Evolutionary conservation across 495 filamentous ascomycete genomes (phyloP), one percentile per base, ranked within the genome.

Genomic region (Xylaria flabelliformis): DNA sequence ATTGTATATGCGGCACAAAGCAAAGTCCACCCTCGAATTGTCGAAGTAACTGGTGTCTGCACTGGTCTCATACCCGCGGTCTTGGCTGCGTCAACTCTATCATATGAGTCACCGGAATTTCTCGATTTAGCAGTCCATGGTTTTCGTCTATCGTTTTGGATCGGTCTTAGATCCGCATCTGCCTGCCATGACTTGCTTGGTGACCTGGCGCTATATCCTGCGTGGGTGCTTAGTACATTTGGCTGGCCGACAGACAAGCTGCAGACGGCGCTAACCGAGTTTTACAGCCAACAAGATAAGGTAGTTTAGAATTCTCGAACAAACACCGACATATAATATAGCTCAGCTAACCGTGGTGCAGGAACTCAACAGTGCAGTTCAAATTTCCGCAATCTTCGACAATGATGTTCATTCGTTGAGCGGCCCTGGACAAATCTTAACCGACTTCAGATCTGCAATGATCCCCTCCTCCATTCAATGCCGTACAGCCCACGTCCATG

Each of bases 401-500:
- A 26, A 58, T 29, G 48, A 55, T 19, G 50, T 68, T 26, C 50
- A 55, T 55, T 73, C 71, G 1, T 34, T 73, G 15, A 73, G 65
- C 48, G 65, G 65, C 17, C 63, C 63, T 50, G 42, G 42, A 13
- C 3, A 51, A 34, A 39, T 53, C 32, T 44, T 72, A 19, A n/a
- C 64, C 12, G 64, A 72, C 6, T 72, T 72, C 64, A 67, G n/a
- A 29, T 61, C 63, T 1, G 41, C 32, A 39, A 26, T 24, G 29
- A 53, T 72, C 36, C 70, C 70, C 15, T 50, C 64, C 36, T 67
- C 53, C 8, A 36, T 72, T 15, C 63, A 50, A 21, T 34, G 44
- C 34, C 63, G 63, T 51, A 32, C 44, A 19, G 65, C 71, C 13
- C 72, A 74, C 64, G 69, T 76, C 9, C 74, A 76, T 50, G 74